Base-by-base conservation (phyloP, 768 basidiomycete genomes). In the Trametes cubensis region DNA sequence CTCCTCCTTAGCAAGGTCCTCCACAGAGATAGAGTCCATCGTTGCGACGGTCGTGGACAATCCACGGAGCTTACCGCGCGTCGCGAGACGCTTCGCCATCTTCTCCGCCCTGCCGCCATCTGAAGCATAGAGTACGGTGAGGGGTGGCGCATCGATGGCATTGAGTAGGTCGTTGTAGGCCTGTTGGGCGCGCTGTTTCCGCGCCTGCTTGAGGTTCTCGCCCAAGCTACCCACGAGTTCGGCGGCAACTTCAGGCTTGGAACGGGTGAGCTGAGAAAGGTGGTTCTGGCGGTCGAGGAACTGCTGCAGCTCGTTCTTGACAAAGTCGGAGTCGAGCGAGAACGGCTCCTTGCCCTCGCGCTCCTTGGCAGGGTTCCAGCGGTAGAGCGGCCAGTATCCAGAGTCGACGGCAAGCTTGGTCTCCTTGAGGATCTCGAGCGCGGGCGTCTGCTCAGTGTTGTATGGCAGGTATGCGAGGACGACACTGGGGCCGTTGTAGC, bases 271-370 rank as follows among this genome's bases (percentile, higher is more conserved):
- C 75, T 98, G 95, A 0, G 94, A 96, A 53, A 98, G 84, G 71
- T 98, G 96, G 73, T 96, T 98, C 75, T 98, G 92, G 48, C 95
- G 83, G 72, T 98, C 95, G 63, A 99, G 87, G 85, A 98, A 99
- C 67, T 88, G 82, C 73, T 88, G 86, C 21, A 99, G 80, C 69
- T 97, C 96, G 62, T 92, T 89, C 83, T 98, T 98, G 76, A 99
- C 85, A 30, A 88, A 81, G 67, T 96, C 93, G 4, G 93, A 95
- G 76, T 98, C 97, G 61, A 99, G 86, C 14, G 84, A 82, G 80
- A 99, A 99, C 17, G 92, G 89, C 65, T 95, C 94, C 71, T 87
- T 81, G 25, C 75, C 76, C 69, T 93, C 76, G 18, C 74, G 76
- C 69, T 95, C 92, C 73, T 91, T 90, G 69, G 83, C 82, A 0